Percentiles rank a stretch among this genome's conserved stretches.
These are phyloP conservation scores for Trichoderma erinaceum DNA, from an alignment of 495 filamentous ascomycete genomes.

Conservation along the genomic window DNA sequence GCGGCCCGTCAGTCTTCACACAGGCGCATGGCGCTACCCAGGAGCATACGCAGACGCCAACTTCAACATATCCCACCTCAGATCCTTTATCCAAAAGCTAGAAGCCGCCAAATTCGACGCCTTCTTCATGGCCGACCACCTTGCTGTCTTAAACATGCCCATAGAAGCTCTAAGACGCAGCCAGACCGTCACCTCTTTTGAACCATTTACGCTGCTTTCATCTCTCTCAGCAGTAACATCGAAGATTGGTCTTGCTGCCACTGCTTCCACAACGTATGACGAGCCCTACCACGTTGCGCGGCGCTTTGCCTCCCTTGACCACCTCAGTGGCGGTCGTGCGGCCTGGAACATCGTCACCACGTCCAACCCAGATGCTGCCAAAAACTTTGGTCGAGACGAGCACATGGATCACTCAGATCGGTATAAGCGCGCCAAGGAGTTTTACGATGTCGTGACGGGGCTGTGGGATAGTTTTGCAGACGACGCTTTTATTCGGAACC, in stretches of 20 bases:
- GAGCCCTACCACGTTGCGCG: constrained; percentile 52
- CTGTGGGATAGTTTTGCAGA: constrained; percentile 54
- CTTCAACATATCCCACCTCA: constrained; percentile 52
- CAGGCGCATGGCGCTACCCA: constrained; percentile 54
- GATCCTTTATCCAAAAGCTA: constrained; percentile 48
- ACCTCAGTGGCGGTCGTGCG: constrained; percentile 51
- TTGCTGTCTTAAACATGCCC: constrained; percentile 54
- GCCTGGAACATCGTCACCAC: constrained; percentile 63
- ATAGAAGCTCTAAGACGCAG: constrained; percentile 51
- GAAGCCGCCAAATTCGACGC: constrained; percentile 56
- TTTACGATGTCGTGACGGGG: constrained; percentile 48
- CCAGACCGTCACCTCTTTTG: constrained; percentile 50
- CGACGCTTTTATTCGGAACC: constrained; percentile 46
- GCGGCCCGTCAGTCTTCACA: constrained; percentile 51
- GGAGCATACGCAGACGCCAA: constrained; percentile 51
- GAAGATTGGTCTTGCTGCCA: constrained; percentile 45
- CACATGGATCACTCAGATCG: constrained; percentile 54
- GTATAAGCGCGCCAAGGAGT: constrained; percentile 55
- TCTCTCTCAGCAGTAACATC: constrained; percentile 47
- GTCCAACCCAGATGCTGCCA: constrained; percentile 48
- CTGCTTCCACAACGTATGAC: constrained; percentile 50
- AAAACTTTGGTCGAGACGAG: constrained; percentile 48
- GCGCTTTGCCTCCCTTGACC: constrained; percentile 54
- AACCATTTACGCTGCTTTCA: constrained; percentile 44
- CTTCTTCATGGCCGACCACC: constrained; percentile 58